A percentile compares a stretch with the other conserved stretches of the same genome.
These are phyloP conservation scores for Mycena indigotica DNA, from an alignment of 768 basidiomycete genomes.

Conservation along the genomic window DNA sequence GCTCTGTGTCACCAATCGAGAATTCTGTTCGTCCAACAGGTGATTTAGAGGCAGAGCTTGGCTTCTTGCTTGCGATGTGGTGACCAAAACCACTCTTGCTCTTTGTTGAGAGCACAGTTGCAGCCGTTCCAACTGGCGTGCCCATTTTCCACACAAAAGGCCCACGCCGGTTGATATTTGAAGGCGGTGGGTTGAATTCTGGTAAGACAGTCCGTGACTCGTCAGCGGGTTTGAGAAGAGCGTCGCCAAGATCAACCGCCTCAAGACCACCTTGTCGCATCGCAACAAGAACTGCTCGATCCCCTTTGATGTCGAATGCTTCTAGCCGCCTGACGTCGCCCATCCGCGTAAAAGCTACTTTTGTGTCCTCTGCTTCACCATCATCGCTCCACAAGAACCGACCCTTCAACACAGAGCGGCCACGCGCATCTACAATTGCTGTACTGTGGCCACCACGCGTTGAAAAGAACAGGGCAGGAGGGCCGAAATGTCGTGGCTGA, in stretches of 20 bases:
- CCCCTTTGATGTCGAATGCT: slow-evolving; percentile 69
- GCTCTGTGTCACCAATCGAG: slow-evolving; percentile 51
- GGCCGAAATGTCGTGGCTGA: slow-evolving; percentile 83
- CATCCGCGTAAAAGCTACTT: slow-evolving; percentile 48
- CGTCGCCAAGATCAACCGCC: slow-evolving; percentile 78
- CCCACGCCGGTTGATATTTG: slow-evolving; percentile 65
- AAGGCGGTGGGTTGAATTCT: slow-evolving; percentile 63
- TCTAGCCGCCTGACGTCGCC: slow-evolving; percentile 85
- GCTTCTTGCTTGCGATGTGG: slow-evolving; percentile 50
- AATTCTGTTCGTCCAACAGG: slow-evolving; percentile 54
- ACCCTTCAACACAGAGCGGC: slow-evolving; percentile 80
- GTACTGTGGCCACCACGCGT: slow-evolving; percentile 91
- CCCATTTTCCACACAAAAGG: slow-evolving; percentile 87
- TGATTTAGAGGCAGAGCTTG: slow-evolving; percentile 50
- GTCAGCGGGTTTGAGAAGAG: slow-evolving; percentile 77
- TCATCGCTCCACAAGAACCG: slow-evolving; percentile 80
- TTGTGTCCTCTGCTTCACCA: slow-evolving; percentile 49
- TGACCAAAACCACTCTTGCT: slow-evolving; percentile 38
- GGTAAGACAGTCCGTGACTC: slow-evolving; percentile 75
- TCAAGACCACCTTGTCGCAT: slow-evolving; percentile 87
- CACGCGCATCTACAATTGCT: slow-evolving; percentile 83
- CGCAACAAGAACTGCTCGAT: slow-evolving; percentile 78
- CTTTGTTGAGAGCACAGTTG: slow-evolving; percentile 44
- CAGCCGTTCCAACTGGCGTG: slow-evolving; percentile 54
- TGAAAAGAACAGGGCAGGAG: slow-evolving; percentile 84